Evolutionary conservation across 2,329 filamentous ascomycete genomes (phyloP), one percentile per base, ranked within the genome.

Genomic region (Dothistroma septosporum): DNA sequence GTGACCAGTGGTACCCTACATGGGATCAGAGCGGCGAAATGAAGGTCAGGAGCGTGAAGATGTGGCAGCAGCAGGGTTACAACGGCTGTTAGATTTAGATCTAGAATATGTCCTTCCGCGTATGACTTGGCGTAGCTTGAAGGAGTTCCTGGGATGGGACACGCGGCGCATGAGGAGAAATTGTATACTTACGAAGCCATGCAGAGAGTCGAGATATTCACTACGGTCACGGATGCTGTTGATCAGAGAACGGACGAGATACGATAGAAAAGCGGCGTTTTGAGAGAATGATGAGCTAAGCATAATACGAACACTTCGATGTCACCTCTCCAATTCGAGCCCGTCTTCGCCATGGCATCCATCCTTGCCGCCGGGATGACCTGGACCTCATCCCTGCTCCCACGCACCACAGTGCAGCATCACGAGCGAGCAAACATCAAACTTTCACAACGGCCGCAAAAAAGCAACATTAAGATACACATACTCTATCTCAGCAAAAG

Each of bases 21-120:
- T 75, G 73, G 74, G 63, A 70, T 60, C 62, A 73, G 56, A 68
- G 70, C 48, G 74, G 77, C n/a, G 70, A 82, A 60, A 73, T 76
- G 72, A 62, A 61, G 22, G 61, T 76, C 62, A 75, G 73, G 71
- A 75, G 72, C 56, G 74, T 75, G 53, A 76, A 74, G 72, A 80
- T 81, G 73, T 79, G 73, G 76, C 79, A 81, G 72, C 77, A 80
- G 68, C 69, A 76, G 65, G 79, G 78, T 16, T 78, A 77, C 66
- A 80, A 80, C 61, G 78, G 76, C 12, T 81, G 78, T 66, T 72
- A 70, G 21, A 44, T 19, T 7, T 11, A 50, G 5, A 6, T 50
- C 41, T 19, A 19, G 14, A 16, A 14, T n/a, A 16, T n/a, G 14
- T 2, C 14, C n/a, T 44, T n/a, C 6, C 47, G 24, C 24, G 28